Evolutionary conservation across 2,329 filamentous ascomycete species (phyloP).

Genomic region (Tolypocladium inflatum): DNA sequence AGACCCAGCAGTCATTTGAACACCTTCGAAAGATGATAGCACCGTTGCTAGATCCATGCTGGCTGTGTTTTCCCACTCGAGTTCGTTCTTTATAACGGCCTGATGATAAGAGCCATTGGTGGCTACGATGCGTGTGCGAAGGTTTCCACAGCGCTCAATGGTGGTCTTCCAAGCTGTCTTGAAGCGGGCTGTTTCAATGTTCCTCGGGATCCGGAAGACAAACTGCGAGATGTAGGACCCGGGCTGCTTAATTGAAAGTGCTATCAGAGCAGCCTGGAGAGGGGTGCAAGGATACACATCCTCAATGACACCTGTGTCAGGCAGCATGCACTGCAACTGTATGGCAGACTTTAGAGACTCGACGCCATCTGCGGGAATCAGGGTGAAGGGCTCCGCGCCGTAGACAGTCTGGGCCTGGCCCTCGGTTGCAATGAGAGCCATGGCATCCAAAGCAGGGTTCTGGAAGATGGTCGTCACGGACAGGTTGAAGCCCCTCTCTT

Average conservation of each 20-base stretch:
- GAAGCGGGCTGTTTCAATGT: slow-evolving; percentile 14
- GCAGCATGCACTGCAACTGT: neutral
- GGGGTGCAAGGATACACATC: slow-evolving; percentile 29
- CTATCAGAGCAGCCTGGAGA: slow-evolving; percentile 28
- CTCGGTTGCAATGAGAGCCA: neutral
- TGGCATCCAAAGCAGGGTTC: neutral
- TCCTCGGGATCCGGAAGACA: slow-evolving; percentile 9
- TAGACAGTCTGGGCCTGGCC: neutral
- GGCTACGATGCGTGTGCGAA: slow-evolving; percentile 7
- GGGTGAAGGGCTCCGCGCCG: too few species aligned
- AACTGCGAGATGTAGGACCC: slow-evolving; percentile 25
- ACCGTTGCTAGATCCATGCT: neutral
- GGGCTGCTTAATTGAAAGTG: slow-evolving; percentile 16
- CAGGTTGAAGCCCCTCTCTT: neutral
- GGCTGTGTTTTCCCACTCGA: neutral
- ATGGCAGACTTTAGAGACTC: too few species aligned
- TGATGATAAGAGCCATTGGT: slow-evolving; percentile 2
- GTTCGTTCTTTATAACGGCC: neutral
- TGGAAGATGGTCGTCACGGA: slow-evolving; percentile 9
- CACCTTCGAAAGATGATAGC: too few species aligned
- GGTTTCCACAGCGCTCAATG: slow-evolving; percentile 1
- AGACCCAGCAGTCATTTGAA: neutral
- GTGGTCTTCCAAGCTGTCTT: slow-evolving; percentile 16
- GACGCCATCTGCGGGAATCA: slow-evolving; percentile 5
- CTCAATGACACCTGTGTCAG: slow-evolving; percentile 6